Evolutionary conservation across 495 filamentous ascomycete genomes (phyloP).

Genomic region (Thozetella sp.): DNA sequence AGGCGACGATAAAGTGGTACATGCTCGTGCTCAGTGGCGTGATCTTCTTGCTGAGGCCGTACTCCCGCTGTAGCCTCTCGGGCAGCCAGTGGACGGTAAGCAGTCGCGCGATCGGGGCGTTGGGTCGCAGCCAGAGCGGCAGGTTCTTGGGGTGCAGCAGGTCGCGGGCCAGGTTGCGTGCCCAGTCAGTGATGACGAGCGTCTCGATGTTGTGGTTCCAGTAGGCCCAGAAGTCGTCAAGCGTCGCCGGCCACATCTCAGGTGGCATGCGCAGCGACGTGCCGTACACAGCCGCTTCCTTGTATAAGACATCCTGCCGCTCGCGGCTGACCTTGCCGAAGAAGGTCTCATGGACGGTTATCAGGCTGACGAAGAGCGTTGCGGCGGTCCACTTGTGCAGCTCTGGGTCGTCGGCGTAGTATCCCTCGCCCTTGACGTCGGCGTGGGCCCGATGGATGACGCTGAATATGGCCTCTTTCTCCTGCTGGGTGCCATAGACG

Average conservation of each 20-base stretch:
- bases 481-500: slow-evolving; percentile 32
- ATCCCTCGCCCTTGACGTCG: slow-evolving; percentile 27
- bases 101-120: slow-evolving; percentile 8
- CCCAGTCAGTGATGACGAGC: slow-evolving; percentile 28
- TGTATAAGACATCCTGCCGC: slow-evolving; percentile 29
- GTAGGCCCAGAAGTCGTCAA: slow-evolving; percentile 39
- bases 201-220: slow-evolving; percentile 38
- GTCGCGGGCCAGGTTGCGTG: slow-evolving; percentile 31
- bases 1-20: slow-evolving; percentile 11
- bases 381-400: slow-evolving; percentile 46
- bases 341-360: slow-evolving; percentile 35
- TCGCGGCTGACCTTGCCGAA: slow-evolving; percentile 23
- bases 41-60: slow-evolving; percentile 3
- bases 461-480: slow-evolving; percentile 34
- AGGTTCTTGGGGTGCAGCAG: slow-evolving; percentile 23
- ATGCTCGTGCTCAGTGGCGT: slow-evolving; percentile 16
- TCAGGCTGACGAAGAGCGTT: slow-evolving; percentile 34
- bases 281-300: slow-evolving; percentile 36
- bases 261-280: slow-evolving; percentile 34
- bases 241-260: slow-evolving; percentile 34
- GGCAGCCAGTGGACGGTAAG: slow-evolving; percentile 8
- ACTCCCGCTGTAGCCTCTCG: slow-evolving; percentile 5
- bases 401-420: slow-evolving; percentile 32
- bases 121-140: slow-evolving; percentile 10
- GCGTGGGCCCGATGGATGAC: slow-evolving; percentile 37